Evolutionary conservation across 1,284 basidiomycete species (phyloP), one percentile per base, ranked within the genome.

Genomic region (Ceratobasidium sp.): DNA sequence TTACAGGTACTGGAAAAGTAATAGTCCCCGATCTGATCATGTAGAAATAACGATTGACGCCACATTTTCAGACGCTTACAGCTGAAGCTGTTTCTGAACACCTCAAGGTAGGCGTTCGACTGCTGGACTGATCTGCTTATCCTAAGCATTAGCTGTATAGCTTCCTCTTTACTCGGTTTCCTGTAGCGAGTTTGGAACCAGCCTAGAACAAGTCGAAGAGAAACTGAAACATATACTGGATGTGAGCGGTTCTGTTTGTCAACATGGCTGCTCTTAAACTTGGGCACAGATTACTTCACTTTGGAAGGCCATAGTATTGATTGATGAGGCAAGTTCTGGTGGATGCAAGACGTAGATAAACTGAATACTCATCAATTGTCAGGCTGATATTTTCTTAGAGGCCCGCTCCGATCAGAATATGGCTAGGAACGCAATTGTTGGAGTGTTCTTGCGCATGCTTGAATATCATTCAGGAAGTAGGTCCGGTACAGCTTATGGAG

Each of bases 1-100:
- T 43, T 57, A 15, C 47, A 62, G 58, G 58, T 15, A 62, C 58
- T 5, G 58, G 58, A 5, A 62, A 62, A 47, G 58, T 62, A 35
- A 50, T 3, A 31, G 20, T 15, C n/a, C 22, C 6, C 17, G 20
- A 25, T 5, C 31, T 45, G 10, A 47, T 5, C 29, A 25, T 22
- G 12, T 17, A 13, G 1, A 12, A 22, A 15, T 31, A 2, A n/a
- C 6, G 29, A 32, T 6, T 45, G 38, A 43, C 38, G 8, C 15
- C 20, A n/a, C 15, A 12, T 43, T 22, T 38, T 29, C 47, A 62
- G 58, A 62, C 58, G n/a, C 58, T 62, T 1, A 62, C 58, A 5
- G 45, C 58, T 17, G 58, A 62, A 35, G 58, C 58, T 25, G 29
- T 62, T 8, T 27, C 58, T 3, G 58, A 62, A 13, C 47, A 62